Base-by-base conservation (phyloP, 2,329 filamentous ascomycete genomes). In the Mycosphaerella sp. region DNA sequence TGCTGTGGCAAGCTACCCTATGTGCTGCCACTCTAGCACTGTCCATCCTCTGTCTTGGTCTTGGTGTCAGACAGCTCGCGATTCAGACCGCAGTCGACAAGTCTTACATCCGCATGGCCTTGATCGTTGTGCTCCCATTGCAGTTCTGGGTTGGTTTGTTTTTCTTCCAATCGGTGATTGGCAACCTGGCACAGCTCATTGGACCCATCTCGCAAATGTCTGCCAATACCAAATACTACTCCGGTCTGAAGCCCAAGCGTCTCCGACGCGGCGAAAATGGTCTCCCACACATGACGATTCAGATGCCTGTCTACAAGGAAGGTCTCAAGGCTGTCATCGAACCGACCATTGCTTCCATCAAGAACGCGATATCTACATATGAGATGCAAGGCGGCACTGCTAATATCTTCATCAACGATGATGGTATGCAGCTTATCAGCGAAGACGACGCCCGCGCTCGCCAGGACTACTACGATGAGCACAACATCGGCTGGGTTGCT, bases 351-450 rank as follows among this genome's bases (percentile, higher is more conserved):
- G 65, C 64, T 44, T 72, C 70, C 1, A 58, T 72, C 59, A 72
- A 72, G 58, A 67, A 66, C 31, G 75, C 75, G 29, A 78, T 78
- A 12, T 75, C 74, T 1, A 77, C 74, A 9, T 78, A 78, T 58
- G 75, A 78, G 56, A 71, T 77, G 62, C 70, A 74, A 58, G 83
- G 83, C n/a, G 83, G 83, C 6, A 79, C 81, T 1, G 83, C 83
- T 26, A 84, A 80, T 62, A 83, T 86, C 58, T 84, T 85, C 62
- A 70, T 86, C 65, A 85, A 86, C 59, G 83, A 86, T 53, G 83
- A 86, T 59, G 83, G 83, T 53, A 81, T 86, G 77, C 82, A 85
- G 65, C 69, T 83, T 34, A 72, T 86, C 12, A 69, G 76, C 4
- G 65, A 70, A 7, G 71, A 74, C 6, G 71, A 75, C n/a, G 71